A percentile compares a stretch with the other conserved stretches of the same genome.
These are phyloP conservation scores for Solanum tarapatanum DNA, from an alignment of 257 asterid species.

Conservation along the genomic window DNA sequence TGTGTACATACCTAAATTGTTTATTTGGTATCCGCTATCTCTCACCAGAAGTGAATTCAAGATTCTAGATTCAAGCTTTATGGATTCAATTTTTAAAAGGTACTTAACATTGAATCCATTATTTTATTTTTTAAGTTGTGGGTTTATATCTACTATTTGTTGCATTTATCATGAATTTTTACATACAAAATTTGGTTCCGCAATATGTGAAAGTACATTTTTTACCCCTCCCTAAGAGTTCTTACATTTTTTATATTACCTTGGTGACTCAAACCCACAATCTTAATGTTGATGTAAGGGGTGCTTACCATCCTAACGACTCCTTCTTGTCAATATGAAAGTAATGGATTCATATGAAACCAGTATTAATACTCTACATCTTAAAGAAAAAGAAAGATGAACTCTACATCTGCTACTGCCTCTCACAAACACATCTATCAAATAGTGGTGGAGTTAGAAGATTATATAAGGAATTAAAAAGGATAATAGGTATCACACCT, in stretches of 20 bases:
- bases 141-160: not conserved
- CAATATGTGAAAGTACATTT: not conserved
- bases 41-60: not conserved
- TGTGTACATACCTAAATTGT: not conserved
- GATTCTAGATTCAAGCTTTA: not conserved
- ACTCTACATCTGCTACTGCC: not conserved
- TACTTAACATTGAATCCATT: not conserved
- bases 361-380: too few relatives aligned
- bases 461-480: too few relatives aligned
- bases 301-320: not conserved
- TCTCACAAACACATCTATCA: not conserved
- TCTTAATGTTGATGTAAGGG: not conserved
- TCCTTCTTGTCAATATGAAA: not conserved
- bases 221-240: not conserved
- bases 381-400: not conserved
- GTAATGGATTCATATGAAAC: not conserved
- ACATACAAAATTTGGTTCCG: not conserved
- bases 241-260: not conserved
- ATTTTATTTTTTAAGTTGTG: not conserved
- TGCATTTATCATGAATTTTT: not conserved
- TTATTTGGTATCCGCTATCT: not conserved
- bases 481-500: not conserved
- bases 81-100: not conserved
- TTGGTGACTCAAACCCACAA: not conserved
- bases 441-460: not conserved